Evolutionary conservation across 176 grass and related monocot species (phyloP).

Genomic region (Eleusine indica): DNA sequence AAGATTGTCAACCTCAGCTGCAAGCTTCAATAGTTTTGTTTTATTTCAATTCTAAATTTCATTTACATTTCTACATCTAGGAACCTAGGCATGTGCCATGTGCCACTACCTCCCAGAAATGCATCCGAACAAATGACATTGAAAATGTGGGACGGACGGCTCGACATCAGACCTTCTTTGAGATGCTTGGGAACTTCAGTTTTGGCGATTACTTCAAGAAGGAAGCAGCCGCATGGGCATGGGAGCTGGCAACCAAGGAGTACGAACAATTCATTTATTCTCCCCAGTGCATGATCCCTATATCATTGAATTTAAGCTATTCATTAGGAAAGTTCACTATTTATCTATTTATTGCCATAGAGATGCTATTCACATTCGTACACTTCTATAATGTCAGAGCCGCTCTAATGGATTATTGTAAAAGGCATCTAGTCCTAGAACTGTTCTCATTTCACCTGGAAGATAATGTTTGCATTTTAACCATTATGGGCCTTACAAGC

Average conservation of each 20-base stretch:
- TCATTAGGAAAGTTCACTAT: slow-evolving; percentile 34
- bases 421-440: slow-evolving; percentile 8
- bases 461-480: neutral
- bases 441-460: slow-evolving; percentile 21
- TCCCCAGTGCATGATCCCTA: slow-evolving; percentile 41
- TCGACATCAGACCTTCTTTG: slow-evolving; percentile 98
- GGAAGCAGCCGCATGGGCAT: slow-evolving; percentile 88
- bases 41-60: slow-evolving; percentile 23
- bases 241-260: slow-evolving; percentile 96
- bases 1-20: neutral
- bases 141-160: slow-evolving; percentile 87
- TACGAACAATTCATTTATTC: slow-evolving; percentile 73
- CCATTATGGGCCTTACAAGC: neutral
- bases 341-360: neutral
- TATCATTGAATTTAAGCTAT: slow-evolving; percentile 76
- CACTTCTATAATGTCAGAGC: neutral
- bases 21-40: neutral
- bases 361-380: neutral
- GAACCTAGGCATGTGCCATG: slow-evolving; percentile 84
- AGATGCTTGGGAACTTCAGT: slow-evolving; percentile 99
- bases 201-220: slow-evolving; percentile 99
- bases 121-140: slow-evolving; percentile 93
- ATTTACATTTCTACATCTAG: slow-evolving; percentile 40
- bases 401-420: slow-evolving; percentile 10
- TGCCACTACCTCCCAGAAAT: slow-evolving; percentile 92